A percentile compares a stretch with the other conserved stretches of the same genome.
These are phyloP conservation scores for Mycena pura DNA, from an alignment of 768 basidiomycete species.

Conservation along the genomic window DNA sequence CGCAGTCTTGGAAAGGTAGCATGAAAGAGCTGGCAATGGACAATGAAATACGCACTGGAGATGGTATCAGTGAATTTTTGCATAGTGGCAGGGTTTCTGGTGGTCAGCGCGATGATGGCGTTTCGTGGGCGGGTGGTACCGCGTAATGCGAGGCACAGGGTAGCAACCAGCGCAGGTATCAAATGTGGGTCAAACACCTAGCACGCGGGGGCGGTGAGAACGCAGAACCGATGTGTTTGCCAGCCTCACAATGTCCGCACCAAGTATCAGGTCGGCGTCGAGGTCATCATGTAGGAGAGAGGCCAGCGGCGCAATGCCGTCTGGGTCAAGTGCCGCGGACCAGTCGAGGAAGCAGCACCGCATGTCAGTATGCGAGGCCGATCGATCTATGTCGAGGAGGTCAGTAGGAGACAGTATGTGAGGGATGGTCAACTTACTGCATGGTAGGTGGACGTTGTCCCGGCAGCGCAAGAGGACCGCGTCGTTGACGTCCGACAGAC, in stretches of 20 bases:
- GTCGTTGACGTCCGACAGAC: conserved; percentile 71
- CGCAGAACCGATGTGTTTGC: too few species aligned
- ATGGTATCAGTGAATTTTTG: conserved; percentile 48
- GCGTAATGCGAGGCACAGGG: conserved; percentile 53
- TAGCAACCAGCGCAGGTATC: conserved; percentile 61
- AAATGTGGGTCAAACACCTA: conserved; percentile 75
- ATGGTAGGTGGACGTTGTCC: conserved; percentile 64
- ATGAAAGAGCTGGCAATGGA: not conserved
- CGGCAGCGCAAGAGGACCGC: conserved; percentile 67
- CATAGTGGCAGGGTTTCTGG: conserved; percentile 62
- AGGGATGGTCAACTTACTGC: conserved; percentile 63
- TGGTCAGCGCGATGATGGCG: conserved; percentile 59
- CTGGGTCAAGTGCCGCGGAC: conserved; percentile 58
- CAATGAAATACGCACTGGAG: conserved; percentile 17
- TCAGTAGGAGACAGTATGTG: not conserved
- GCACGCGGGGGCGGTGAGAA: not conserved
- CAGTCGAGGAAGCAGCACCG: conserved; percentile 65
- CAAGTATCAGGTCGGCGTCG: conserved; percentile 65
- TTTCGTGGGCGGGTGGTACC: conserved; percentile 5
- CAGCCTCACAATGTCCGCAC: conserved; percentile 66
- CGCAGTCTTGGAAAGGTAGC: conserved; percentile 17
- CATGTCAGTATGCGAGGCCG: conserved; percentile 55
- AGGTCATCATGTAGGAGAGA: conserved; percentile 49
- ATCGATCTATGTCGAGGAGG: conserved; percentile 52
- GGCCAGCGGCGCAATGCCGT: conserved; percentile 30